Base-by-base conservation (phyloP, 176 grass and related monocot genomes). In the Carex cristatella region DNA sequence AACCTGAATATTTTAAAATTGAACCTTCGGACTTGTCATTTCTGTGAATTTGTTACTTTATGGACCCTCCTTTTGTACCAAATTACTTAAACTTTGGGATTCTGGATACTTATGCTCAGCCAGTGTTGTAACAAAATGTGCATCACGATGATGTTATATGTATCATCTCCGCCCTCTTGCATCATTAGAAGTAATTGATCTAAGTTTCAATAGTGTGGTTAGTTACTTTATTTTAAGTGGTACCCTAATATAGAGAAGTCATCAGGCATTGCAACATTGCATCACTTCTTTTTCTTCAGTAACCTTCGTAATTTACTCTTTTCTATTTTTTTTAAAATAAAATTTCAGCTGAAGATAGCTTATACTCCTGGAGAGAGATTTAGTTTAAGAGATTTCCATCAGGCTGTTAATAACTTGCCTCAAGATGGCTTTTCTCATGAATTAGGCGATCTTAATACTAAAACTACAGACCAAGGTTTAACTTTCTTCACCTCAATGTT, bases 301-400 rank as follows among this genome's bases (percentile, higher is more conserved):
- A 49, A 76, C 23, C 56, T 5, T 32, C 6, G 11, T 4, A 56
- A 30, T 77, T 31, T 77, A 56, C 48, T 33, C 7, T 77, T 77
- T 77, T 77, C 10, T 49, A 7, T 61, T 10, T 65, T 65, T 82
- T 28, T 28, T 1, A 54, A 14, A 68, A 51, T 35, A 16, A 68
- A 65, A 67, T 83, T 67, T 79, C 90, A 98, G 93, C 88, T 98
- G 38, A 94, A 98, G 87, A 90, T 95, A 82, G 87, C 70, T 64
- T 95, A 95, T 65, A 88, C 65, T 40, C 95, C 93, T 4, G 88
- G 88, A 69, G 89, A 98, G 30, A 90, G 88, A 60, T 95, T 98
- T 61, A 90, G 81, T 88, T 87, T 98, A 64, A 84, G 87, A 81
- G 93, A 94, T 89, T 95, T 98, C 70, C 95, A 98, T 78, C 85